Conservation (phyloP, 2,329 filamentous ascomycete genomes). For the Coniochaeta prunicola region DNA sequence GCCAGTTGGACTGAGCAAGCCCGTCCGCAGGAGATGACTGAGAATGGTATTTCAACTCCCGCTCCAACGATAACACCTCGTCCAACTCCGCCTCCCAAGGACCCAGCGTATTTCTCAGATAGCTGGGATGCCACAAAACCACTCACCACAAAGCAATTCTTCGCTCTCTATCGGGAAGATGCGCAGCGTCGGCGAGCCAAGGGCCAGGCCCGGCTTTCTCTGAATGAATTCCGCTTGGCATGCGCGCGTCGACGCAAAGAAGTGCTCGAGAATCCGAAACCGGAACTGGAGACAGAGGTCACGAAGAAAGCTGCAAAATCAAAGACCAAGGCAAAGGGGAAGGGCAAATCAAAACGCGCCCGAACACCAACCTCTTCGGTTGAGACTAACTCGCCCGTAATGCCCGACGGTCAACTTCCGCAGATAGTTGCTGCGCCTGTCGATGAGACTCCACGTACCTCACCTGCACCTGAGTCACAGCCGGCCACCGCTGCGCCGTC, state of each 20-base stretch:
- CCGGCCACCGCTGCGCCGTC: slow-evolving; percentile 1
- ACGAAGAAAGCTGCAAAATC: background rate
- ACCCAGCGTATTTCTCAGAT: background rate
- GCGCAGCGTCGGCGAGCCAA: background rate
- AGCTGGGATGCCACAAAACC: slow-evolving; percentile 11
- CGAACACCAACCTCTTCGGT: background rate
- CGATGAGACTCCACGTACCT: slow-evolving; percentile 7
- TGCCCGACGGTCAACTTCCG: background rate
- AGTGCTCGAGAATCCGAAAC: background rate
- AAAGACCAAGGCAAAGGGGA: background rate
- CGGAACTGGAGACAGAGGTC: background rate
- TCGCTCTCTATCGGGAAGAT: background rate
- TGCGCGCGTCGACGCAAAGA: background rate
- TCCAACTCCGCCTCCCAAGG: background rate
- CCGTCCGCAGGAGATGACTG: slow-evolving; percentile 6
- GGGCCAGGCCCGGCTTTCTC: background rate
- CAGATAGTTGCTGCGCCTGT: background rate
- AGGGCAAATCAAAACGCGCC: background rate
- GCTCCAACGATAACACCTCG: slow-evolving; percentile 6
- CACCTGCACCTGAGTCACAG: slow-evolving; percentile 10
- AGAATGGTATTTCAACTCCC: slow-evolving; percentile 5
- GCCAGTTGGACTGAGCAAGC: slow-evolving; percentile 15
- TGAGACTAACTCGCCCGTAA: background rate
- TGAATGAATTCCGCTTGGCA: background rate
- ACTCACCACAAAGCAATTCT: slow-evolving; percentile 6